These are phyloP conservation scores for Termitomyces sp. DNA, from an alignment of 768 basidiomycete species.

Conservation along the genomic window DNA sequence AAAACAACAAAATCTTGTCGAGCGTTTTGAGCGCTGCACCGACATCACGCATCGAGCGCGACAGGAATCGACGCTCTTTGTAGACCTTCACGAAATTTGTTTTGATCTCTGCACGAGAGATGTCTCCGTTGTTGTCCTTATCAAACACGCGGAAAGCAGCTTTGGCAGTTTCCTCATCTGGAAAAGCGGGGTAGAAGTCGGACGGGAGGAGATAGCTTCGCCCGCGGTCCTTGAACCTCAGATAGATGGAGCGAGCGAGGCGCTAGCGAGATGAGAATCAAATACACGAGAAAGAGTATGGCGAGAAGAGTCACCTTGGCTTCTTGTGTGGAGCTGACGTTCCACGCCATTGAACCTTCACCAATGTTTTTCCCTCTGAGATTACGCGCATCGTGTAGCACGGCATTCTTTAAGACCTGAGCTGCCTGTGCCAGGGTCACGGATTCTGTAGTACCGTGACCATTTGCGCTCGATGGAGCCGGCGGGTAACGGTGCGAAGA, in stretches of 20 bases:
- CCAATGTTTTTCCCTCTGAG: constrained; percentile 45
- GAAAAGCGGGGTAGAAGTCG: constrained; percentile 69
- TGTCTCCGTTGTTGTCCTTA: constrained; percentile 70
- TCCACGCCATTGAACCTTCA: constrained; percentile 40
- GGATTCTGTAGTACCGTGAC: constrained; percentile 21
- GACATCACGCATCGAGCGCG: constrained; percentile 73
- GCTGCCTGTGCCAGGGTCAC: constrained; percentile 52
- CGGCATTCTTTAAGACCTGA: constrained; percentile 59
- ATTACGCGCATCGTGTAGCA: constrained; percentile 74
- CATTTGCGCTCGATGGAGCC: constrained; percentile 11
- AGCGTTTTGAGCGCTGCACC: constrained; percentile 60
- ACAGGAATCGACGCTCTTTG: constrained; percentile 73
- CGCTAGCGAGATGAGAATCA: constrained; percentile 30
- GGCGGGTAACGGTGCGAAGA: constrained; percentile 36
- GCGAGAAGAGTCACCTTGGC: constrained; percentile 45
- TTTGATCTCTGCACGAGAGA: constrained; percentile 74
- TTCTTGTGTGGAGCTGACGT: constrained; percentile 52
- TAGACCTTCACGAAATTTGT: constrained; percentile 61
- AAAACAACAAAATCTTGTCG: constrained; percentile 54
- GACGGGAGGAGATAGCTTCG: constrained; percentile 57
- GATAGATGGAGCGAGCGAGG: constrained; percentile 63
- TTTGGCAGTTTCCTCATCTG: constrained; percentile 47
- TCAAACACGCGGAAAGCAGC: constrained; percentile 74
- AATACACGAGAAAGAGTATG: background rate
- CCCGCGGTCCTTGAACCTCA: constrained; percentile 48